Evolutionary conservation across 2,329 filamentous ascomycete genomes (phyloP).

Genomic region (Trichoderma sp.): DNA sequence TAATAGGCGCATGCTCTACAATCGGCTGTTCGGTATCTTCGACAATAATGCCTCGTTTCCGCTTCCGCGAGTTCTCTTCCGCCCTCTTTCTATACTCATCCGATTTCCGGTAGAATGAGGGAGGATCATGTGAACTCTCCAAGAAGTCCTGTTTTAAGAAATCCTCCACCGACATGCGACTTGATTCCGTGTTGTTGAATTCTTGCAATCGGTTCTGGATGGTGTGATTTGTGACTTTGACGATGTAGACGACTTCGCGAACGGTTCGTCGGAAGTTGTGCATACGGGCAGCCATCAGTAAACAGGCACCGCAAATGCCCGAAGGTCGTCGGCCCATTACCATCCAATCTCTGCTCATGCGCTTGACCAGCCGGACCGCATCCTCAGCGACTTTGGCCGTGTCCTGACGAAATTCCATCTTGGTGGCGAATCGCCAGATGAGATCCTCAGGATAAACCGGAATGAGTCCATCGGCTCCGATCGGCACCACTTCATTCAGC

Average conservation of each 20-base stretch:
- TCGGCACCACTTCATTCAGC: conserved; percentile 71
- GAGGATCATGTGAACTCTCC: conserved; percentile 78
- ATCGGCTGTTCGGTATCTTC: conserved; percentile 29
- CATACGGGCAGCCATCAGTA: conserved; percentile 95
- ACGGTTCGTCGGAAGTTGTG: conserved; percentile 95
- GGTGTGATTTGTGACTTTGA: conserved; percentile 93
- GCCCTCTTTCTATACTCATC: conserved; percentile 61
- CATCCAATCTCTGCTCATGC: conserved; percentile 98
- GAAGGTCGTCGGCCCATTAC: conserved; percentile 90
- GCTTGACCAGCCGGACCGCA: conserved; percentile 81
- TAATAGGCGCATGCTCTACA: conserved; percentile 13
- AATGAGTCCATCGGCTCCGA: conserved; percentile 66
- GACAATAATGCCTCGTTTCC: conserved; percentile 45
- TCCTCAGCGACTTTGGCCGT: conserved; percentile 86
- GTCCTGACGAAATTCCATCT: conserved; percentile 84
- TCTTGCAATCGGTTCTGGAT: conserved; percentile 90
- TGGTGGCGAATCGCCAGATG: conserved; percentile 86
- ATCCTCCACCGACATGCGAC: conserved; percentile 83
- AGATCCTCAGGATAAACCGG: conserved; percentile 86
- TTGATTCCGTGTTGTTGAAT: conserved; percentile 85
- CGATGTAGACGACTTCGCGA: conserved; percentile 94
- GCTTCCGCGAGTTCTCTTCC: conserved; percentile 54
- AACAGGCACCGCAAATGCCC: conserved; percentile 89
- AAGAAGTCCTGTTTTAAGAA: conserved; percentile 74
- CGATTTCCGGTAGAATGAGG: conserved; percentile 73